Percentiles rank a stretch among this genome's conserved stretches.
phyloP scores from a whole-genome alignment of 179 eudicot genomes.

The Dionaea muscipula region DNA sequence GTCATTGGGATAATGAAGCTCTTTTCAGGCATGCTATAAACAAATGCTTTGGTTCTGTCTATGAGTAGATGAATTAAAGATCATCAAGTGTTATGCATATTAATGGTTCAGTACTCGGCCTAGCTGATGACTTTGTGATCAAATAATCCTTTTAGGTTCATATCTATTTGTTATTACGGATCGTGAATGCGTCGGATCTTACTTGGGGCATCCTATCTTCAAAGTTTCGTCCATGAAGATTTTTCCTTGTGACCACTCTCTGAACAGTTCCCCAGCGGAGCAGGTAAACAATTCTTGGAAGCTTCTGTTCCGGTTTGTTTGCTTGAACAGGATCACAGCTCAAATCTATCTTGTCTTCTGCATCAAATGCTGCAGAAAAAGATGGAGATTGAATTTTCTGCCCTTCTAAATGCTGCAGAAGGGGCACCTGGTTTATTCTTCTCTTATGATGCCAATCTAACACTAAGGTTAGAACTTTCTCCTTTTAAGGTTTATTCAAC shows the following conservation, averaged over 20 bases:
- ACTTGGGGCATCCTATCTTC: constrained; percentile 77
- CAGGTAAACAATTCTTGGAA: constrained; percentile 35
- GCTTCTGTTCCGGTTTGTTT: not conserved
- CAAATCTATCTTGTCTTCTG: constrained; percentile 5
- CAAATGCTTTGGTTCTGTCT: not conserved
- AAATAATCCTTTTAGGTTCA: constrained; percentile 41
- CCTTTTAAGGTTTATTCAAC: not conserved
- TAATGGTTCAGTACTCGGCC: no score
- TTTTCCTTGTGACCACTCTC: constrained; percentile 78
- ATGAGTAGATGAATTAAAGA: not conserved
- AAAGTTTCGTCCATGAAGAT: constrained; percentile 69
- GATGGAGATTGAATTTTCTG: constrained; percentile 70
- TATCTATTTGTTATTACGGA: constrained; percentile 73
- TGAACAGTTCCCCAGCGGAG: constrained; percentile 53
- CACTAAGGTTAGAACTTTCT: constrained; percentile 46
- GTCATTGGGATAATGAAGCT: constrained; percentile 81
- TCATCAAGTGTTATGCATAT: not conserved
- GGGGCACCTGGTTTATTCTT: constrained; percentile 63
- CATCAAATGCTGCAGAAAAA: constrained; percentile 48
- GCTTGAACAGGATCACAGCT: constrained; percentile 5
- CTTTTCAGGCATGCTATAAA: constrained; percentile 49
- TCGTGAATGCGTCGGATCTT: constrained; percentile 73
- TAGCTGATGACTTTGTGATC: not conserved
- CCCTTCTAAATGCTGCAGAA: constrained; percentile 59
- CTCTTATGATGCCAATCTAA: constrained; percentile 84